A percentile compares a stretch with the other conserved stretches of the same genome.
phyloP scores from a whole-genome alignment of 2,329 filamentous ascomycete species.

The Nemania diffusa region DNA sequence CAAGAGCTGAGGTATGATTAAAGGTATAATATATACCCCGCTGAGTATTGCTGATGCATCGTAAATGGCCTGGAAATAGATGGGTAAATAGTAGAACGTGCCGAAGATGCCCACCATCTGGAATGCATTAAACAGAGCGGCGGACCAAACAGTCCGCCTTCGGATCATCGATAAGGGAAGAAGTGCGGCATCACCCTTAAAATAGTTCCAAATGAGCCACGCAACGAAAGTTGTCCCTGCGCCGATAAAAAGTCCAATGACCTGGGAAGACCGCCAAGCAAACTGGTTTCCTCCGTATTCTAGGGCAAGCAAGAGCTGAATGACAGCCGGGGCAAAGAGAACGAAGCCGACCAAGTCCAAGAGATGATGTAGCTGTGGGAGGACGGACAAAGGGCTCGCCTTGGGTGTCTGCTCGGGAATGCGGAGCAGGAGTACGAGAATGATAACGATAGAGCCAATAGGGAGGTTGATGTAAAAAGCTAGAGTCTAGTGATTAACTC shows the following conservation, averaged over 20 bases:
- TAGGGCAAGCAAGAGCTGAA: constrained; percentile 48
- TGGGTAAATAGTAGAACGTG: constrained; percentile 38
- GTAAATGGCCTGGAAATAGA: constrained; percentile 49
- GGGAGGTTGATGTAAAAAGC: constrained; percentile 20
- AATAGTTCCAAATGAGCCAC: constrained; percentile 41
- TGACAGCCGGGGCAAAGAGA: constrained; percentile 46
- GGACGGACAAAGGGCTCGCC: background rate
- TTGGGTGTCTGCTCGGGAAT: constrained; percentile 6
- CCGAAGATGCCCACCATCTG: constrained; percentile 37
- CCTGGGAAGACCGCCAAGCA: constrained; percentile 43
- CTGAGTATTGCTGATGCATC: constrained; percentile 35
- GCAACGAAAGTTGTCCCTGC: constrained; percentile 32
- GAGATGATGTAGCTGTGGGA: constrained; percentile 27
- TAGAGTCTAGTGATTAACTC: no score
- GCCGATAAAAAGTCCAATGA: constrained; percentile 42
- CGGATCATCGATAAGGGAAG: constrained; percentile 34
- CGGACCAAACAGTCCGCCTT: constrained; percentile 30
- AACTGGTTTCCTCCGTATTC: constrained; percentile 48
- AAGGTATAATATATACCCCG: constrained; percentile 42
- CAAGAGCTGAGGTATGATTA: constrained; percentile 37
- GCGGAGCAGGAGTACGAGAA: background rate
- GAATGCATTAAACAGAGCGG: constrained; percentile 38
- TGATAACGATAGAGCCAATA: background rate
- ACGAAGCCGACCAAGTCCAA: constrained; percentile 36
- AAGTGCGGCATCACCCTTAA: constrained; percentile 40